Evolutionary conservation across 495 filamentous ascomycete genomes (phyloP).

Genomic region (Aspergillus olivimuriae): DNA sequence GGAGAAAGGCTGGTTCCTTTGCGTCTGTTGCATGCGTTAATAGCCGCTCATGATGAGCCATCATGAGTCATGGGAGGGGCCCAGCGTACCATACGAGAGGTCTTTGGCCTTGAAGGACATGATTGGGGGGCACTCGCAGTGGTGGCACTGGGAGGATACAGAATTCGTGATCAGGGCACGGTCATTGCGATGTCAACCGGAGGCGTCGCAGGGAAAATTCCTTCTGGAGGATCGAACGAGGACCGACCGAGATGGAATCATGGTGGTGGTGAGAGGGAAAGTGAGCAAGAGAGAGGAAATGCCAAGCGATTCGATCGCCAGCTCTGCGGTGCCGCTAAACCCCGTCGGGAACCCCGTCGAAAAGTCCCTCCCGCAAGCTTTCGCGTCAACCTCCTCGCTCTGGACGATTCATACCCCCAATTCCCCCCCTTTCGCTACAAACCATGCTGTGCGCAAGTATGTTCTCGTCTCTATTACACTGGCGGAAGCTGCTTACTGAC

Average conservation of each 20-base stretch:
- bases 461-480: constrained; percentile 16
- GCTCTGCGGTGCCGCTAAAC: constrained; percentile 27
- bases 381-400: constrained; percentile 25
- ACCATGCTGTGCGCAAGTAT: constrained; percentile 72
- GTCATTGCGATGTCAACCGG: too few relatives aligned
- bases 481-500: constrained; percentile 12
- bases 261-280: neutral
- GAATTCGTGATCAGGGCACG: too few relatives aligned
- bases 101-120: constrained; percentile 45
- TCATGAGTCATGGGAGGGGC: neutral
- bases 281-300: neutral
- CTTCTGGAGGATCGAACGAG: constrained; percentile 1
- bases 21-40: constrained; percentile 22
- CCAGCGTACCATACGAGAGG: constrained; percentile 38
- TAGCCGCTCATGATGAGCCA: neutral
- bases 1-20: constrained; percentile 44
- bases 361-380: constrained; percentile 35
- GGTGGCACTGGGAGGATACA: too few relatives aligned
- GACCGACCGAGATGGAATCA: neutral
- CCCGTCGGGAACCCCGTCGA: constrained; percentile 31
- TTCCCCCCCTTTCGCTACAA: too few relatives aligned
- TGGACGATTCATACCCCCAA: constrained; percentile 21
- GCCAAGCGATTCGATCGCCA: constrained; percentile 21
- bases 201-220: too few relatives aligned
- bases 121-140: constrained; percentile 11